Conservation (phyloP, 2,329 filamentous ascomycete genomes). For the Colletotrichum sp. region DNA sequence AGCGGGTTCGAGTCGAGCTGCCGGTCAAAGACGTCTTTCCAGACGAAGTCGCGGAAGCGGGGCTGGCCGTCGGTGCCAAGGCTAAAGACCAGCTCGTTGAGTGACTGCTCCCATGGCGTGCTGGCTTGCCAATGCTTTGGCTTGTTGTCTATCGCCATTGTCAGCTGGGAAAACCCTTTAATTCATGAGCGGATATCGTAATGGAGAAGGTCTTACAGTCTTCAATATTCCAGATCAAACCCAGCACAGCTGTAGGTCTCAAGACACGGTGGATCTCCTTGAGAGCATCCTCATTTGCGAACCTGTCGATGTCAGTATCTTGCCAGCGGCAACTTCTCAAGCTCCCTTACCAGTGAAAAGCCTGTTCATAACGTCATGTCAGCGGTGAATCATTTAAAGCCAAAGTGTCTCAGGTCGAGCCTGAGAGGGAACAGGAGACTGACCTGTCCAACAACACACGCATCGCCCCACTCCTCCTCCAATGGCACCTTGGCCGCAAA, state of each 20-base stretch:
- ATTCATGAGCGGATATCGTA: neutral
- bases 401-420: neutral
- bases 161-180: neutral
- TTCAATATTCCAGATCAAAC: conserved; percentile 77
- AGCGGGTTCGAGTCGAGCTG: conserved; percentile 58
- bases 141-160: conserved; percentile 61
- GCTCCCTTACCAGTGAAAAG: conserved; percentile 64
- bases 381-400: neutral
- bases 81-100: conserved; percentile 64
- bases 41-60: conserved; percentile 69
- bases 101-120: conserved; percentile 64
- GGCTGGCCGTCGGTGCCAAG: conserved; percentile 60
- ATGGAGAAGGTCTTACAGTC: conserved; percentile 58
- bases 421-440: neutral
- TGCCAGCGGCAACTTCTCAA: neutral
- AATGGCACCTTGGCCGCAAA: conserved; percentile 62
- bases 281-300: conserved; percentile 67
- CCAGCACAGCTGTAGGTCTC: conserved; percentile 63
- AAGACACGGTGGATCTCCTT: conserved; percentile 71
- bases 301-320: conserved; percentile 51
- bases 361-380: conserved; percentile 30
- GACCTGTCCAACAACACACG: conserved; percentile 71
- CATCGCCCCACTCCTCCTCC: conserved; percentile 65
- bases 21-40: conserved; percentile 68
- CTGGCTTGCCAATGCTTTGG: conserved; percentile 58